phyloP scores from a whole-genome alignment of 208 protist genomes.

The Crithidia fasciculata region DNA sequence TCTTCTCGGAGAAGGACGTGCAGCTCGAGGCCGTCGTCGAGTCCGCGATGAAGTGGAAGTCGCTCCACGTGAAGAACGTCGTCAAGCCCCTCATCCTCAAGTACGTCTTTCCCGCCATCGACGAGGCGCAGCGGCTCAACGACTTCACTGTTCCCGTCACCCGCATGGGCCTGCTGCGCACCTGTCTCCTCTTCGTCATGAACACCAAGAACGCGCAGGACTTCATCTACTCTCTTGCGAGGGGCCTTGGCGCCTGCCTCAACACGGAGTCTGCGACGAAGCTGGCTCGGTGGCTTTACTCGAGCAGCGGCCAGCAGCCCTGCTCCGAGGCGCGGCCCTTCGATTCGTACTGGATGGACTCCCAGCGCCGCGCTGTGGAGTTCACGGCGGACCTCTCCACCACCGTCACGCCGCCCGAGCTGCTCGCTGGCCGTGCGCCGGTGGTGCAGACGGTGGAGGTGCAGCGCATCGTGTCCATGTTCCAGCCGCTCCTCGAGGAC shows the following conservation, averaged over 20 bases:
- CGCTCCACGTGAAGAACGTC: slow-evolving; percentile 39
- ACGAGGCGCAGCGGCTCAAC: slow-evolving; percentile 63
- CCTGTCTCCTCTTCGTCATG: slow-evolving; percentile 71
- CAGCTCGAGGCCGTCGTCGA: slow-evolving; percentile 85
- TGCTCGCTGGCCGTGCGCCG: slow-evolving; percentile 59
- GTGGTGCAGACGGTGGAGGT: slow-evolving; percentile 94
- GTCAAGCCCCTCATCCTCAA: slow-evolving; percentile 78
- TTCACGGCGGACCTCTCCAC: slow-evolving; percentile 66
- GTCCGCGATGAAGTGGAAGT: slow-evolving; percentile 70
- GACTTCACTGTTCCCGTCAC: slow-evolving; percentile 89
- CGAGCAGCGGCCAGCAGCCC: slow-evolving; percentile 76
- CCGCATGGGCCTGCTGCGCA: slow-evolving; percentile 92
- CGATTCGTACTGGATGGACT: slow-evolving; percentile 83
- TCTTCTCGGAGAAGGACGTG: slow-evolving; percentile 95
- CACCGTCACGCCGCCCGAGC: slow-evolving; percentile 50
- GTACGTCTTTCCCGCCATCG: slow-evolving; percentile 83
- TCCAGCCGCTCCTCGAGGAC: slow-evolving; percentile 88
- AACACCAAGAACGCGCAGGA: slow-evolving; percentile 61
- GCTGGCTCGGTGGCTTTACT: slow-evolving; percentile 88
- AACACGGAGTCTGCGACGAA: slow-evolving; percentile 55
- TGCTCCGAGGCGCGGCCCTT: slow-evolving; percentile 80
- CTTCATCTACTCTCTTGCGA: slow-evolving; percentile 76
- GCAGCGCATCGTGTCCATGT: slow-evolving; percentile 79
- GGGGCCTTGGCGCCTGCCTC: slow-evolving; percentile 62
- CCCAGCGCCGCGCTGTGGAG: slow-evolving; percentile 56